Conservation (phyloP, 2,329 filamentous ascomycete genomes). For the Alternaria sp. region DNA sequence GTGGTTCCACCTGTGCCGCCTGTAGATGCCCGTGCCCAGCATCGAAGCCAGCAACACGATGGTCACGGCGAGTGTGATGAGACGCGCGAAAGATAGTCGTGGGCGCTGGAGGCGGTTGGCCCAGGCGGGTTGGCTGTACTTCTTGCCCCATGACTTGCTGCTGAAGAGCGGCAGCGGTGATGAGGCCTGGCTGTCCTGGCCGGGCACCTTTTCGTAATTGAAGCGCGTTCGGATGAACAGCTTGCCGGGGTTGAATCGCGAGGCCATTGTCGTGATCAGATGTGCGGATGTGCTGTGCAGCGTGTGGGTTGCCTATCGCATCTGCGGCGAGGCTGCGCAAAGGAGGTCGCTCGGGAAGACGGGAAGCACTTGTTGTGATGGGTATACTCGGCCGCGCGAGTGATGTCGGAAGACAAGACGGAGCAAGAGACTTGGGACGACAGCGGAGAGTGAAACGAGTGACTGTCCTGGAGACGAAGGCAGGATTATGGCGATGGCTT, state of each 20-base stretch:
- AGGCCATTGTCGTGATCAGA: conserved; percentile 38
- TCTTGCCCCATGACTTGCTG: conserved; percentile 48
- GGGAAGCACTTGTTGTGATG: conserved; percentile 7
- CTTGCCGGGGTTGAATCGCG: conserved; percentile 56
- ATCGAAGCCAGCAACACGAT: conserved; percentile 53
- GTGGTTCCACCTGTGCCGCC: conserved; percentile 46
- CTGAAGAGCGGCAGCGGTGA: conserved; percentile 52
- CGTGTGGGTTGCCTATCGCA: conserved; percentile 39
- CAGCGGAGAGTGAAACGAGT: conserved; percentile 39
- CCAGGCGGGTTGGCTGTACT: conserved; percentile 48
- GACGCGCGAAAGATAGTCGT: conserved; percentile 53
- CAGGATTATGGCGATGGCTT: conserved; percentile 18
- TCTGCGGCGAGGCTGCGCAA: conserved; percentile 35
- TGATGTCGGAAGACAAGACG: conserved; percentile 13
- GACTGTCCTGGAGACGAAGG: conserved; percentile 35
- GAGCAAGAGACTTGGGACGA: conserved; percentile 13
- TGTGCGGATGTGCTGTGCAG: conserved; percentile 22
- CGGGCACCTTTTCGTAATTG: conserved; percentile 57
- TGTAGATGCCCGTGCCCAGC: conserved; percentile 54
- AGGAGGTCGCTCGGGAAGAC: neutral
- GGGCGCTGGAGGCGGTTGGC: conserved; percentile 52
- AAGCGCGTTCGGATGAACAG: conserved; percentile 55
- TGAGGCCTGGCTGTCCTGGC: conserved; percentile 51
- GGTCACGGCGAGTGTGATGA: conserved; percentile 52
- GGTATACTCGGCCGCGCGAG: conserved; percentile 24